phyloP scores from a whole-genome alignment of 495 filamentous ascomycete species.

The Cenococcum geophilum region DNA sequence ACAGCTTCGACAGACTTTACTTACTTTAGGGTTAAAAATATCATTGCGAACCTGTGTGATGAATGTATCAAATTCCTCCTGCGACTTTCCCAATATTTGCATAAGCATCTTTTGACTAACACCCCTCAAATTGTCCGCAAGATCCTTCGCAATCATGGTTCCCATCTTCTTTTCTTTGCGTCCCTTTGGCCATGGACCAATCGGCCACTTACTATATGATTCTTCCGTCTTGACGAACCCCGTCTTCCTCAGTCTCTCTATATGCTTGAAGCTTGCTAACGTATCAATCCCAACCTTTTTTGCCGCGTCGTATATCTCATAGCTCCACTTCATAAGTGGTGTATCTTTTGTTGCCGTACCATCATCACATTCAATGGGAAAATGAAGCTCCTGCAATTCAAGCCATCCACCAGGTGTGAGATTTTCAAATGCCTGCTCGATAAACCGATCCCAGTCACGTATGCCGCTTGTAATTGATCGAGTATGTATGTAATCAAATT shows the following conservation, averaged over 20 bases:
- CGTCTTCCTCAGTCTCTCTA: not conserved
- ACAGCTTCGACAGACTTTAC: not conserved
- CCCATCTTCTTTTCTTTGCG: conserved; percentile 10
- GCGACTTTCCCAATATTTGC: not conserved
- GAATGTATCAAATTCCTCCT: conserved; percentile 5
- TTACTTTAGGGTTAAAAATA: conserved; percentile 1
- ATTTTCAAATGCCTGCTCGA: conserved; percentile 5
- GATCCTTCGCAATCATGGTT: not conserved
- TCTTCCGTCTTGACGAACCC: conserved; percentile 1
- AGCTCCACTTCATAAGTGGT: not conserved
- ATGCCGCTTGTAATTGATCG: conserved; percentile 1
- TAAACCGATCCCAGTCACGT: not conserved
- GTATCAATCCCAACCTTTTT: not conserved
- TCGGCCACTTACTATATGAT: conserved; percentile 6
- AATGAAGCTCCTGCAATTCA: conserved; percentile 7
- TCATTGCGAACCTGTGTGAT: conserved; percentile 1
- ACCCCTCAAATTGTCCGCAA: not conserved
- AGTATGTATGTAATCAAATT: conserved; percentile 11
- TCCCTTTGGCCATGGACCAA: conserved; percentile 14
- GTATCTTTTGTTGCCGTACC: not conserved
- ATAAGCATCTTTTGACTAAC: conserved; percentile 6
- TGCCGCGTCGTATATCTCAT: not conserved
- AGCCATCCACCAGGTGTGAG: conserved; percentile 1
- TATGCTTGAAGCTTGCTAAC: not conserved
- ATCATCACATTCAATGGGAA: conserved; percentile 8